These are phyloP conservation scores for Mitragyna speciosa DNA, from an alignment of 257 asterid genomes.

Conservation along the genomic window DNA sequence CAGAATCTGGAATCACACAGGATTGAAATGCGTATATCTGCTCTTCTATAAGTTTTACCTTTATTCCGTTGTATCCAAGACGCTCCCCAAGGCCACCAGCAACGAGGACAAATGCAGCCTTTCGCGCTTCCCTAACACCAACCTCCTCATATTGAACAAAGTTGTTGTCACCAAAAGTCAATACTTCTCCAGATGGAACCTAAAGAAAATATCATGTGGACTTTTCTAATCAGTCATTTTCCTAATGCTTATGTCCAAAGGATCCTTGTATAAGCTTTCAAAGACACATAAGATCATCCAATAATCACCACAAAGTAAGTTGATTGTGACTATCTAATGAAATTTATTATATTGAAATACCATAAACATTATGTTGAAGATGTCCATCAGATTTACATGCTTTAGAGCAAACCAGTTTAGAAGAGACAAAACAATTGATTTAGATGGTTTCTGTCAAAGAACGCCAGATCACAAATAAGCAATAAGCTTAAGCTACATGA, in stretches of 20 bases:
- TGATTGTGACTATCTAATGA: neutral
- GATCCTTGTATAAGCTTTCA: neutral
- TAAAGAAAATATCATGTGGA: conserved; percentile 28
- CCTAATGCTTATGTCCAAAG: conserved; percentile 12
- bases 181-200: conserved; percentile 95
- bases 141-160: conserved; percentile 71
- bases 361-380: neutral
- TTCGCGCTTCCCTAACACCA: conserved; percentile 80
- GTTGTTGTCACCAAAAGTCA: conserved; percentile 67
- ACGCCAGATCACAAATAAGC: neutral
- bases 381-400: neutral
- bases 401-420: neutral
- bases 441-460: neutral
- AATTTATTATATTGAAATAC: neutral
- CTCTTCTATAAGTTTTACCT: conserved; percentile 43
- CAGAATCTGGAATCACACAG: neutral
- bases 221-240: conserved; percentile 16
- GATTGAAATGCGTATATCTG: neutral
- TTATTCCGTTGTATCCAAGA: conserved; percentile 95
- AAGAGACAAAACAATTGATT: neutral
- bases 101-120: conserved; percentile 95
- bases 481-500: neutral
- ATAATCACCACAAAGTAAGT: conserved; percentile 12
- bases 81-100: conserved; percentile 99
- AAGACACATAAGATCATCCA: neutral